Base-by-base conservation (phyloP, 768 basidiomycete species). In the Fistulinella prunicolor region DNA sequence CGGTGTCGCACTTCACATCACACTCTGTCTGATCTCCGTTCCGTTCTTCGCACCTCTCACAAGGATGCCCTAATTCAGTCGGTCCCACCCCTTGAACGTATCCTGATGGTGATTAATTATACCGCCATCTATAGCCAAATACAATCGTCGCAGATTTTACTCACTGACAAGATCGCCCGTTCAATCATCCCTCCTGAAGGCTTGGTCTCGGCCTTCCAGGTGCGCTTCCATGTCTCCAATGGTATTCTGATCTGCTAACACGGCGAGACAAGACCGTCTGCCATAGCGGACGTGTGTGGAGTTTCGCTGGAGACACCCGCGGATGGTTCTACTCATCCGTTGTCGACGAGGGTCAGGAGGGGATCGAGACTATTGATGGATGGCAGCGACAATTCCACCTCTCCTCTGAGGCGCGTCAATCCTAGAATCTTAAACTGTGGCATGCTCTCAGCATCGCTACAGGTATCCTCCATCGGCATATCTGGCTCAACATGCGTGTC, bases 391-490 rank as follows among this genome's bases (percentile, higher is more conserved):
- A 78, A 32, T 61, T 74, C 41, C 73, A 70, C 49, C 61, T 81
- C 32, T 55, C 58, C 10, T 63, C 58, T 14, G 52, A 59, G 47
- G 60, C 23, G 32, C 47, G 63, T 50, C 23, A 37, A 21, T 23
- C 2, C 14, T 26, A 28, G 19, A 14, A 6, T 42, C 26, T 17
- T 9, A 3, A 7, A 35, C 43, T 6, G 1, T n/a, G 12, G 16
- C 44, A 8, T 17, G 0, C n/a, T n/a, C 42, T 56, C 40, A 66
- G 0, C 24, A 3, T 37, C 1, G 1, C 29, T 22, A 1, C 50
- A 80, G 78, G 69, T 82, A 39, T 78, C 80, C 0, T 79, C 81
- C 7, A 79, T 82, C 9, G 72, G 60, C 21, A 57, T 72, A 20
- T 77, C 74, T 40, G 74, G 70, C n/a, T 57, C 72, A 20, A 62